Evolutionary conservation across 1,284 basidiomycete species (phyloP).

Genomic region (Rhodotorula sp.): DNA sequence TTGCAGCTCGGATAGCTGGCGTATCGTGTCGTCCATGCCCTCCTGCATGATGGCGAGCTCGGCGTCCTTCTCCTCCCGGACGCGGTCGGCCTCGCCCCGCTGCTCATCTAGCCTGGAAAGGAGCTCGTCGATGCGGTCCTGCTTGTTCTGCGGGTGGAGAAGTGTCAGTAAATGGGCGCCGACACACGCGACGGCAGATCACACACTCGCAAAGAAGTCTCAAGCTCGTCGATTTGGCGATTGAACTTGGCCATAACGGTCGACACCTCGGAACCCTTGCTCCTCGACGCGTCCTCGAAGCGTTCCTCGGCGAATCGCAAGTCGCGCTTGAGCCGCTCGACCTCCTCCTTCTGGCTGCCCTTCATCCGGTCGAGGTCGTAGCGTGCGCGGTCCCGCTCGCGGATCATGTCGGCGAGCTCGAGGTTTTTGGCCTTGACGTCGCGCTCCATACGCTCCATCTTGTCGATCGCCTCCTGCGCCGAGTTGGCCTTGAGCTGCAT

Average conservation of each 20-base stretch:
- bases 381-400: conserved; percentile 91
- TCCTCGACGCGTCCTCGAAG: conserved; percentile 86
- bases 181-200: background rate
- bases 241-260: conserved; percentile 89
- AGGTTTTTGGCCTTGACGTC: conserved; percentile 98
- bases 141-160: conserved; percentile 65
- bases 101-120: conserved; percentile 74
- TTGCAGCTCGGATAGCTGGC: conserved; percentile 82
- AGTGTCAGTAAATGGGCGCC: conserved; percentile 23
- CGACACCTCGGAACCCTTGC: conserved; percentile 91
- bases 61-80: conserved; percentile 93
- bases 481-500: conserved; percentile 98
- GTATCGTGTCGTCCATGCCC: conserved; percentile 90
- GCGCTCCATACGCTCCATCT: conserved; percentile 98
- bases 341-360: conserved; percentile 90
- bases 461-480: conserved; percentile 97
- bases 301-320: conserved; percentile 96
- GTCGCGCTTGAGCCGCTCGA: conserved; percentile 89
- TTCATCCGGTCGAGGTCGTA: conserved; percentile 97
- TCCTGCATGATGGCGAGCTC: conserved; percentile 95
- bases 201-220: conserved; percentile 83
- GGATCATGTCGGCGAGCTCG: conserved; percentile 97
- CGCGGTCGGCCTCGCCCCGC: conserved; percentile 69
- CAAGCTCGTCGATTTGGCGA: conserved; percentile 89
- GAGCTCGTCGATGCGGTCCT: conserved; percentile 90